Conservation (phyloP, 139 green algal genomes). For the Penium margaritaceum region DNA sequence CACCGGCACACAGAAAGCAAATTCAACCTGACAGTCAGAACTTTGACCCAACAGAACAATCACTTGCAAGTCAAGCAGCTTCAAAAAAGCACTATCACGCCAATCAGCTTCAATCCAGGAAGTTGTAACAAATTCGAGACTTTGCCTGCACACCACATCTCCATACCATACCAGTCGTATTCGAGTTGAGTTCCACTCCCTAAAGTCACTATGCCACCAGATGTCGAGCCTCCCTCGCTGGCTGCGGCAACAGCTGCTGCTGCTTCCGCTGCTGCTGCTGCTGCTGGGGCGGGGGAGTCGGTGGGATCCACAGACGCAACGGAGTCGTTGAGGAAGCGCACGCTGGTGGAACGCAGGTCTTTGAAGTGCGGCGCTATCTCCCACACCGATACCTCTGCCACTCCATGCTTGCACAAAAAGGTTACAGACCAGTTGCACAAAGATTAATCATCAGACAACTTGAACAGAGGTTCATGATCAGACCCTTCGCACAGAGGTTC, state of each 20-base stretch:
- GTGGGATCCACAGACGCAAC: conserved; percentile 45
- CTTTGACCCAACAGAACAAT: neutral
- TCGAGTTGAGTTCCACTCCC: conserved; percentile 29
- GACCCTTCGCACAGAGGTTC: neutral
- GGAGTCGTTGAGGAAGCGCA: conserved; percentile 71
- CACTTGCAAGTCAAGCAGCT: neutral
- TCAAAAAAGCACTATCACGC: too few relatives aligned
- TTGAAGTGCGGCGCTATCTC: conserved; percentile 83
- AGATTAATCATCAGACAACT: neutral
- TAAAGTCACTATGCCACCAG: conserved; percentile 41
- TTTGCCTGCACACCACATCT: neutral
- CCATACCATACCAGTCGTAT: conserved; percentile 48
- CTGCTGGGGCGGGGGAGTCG: neutral
- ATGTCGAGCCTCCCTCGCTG: neutral
- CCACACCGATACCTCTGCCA: conserved; percentile 50
- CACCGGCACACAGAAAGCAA: neutral
- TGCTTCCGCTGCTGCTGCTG: neutral
- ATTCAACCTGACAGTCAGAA: too few relatives aligned
- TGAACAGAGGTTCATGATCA: neutral
- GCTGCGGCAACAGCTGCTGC: neutral
- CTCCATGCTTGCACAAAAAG: neutral
- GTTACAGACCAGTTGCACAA: neutral
- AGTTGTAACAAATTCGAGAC: too few relatives aligned
- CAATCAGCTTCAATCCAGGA: too few relatives aligned
- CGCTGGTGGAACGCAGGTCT: conserved; percentile 72